These are phyloP conservation scores for Decorospora gaudefroyi DNA, from an alignment of 2,329 filamentous ascomycete genomes.

Conservation along the genomic window DNA sequence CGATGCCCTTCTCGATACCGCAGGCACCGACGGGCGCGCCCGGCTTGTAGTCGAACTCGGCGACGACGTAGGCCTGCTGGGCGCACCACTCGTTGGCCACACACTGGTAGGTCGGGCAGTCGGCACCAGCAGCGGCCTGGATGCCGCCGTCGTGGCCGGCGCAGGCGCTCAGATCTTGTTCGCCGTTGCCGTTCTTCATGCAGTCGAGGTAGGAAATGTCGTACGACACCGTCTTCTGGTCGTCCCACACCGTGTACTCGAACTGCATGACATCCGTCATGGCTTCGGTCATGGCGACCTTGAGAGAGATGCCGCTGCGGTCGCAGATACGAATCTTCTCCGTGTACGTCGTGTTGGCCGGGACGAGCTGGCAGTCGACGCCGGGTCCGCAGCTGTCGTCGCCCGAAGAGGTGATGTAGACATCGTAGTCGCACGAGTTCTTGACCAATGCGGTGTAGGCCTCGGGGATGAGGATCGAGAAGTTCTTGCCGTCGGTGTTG, in stretches of 20 bases:
- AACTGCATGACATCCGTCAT: conserved; percentile 19
- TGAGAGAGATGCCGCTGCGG: conserved; percentile 16
- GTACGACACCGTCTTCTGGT: conserved; percentile 14
- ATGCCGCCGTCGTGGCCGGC: conserved; percentile 22
- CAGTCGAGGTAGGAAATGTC: conserved; percentile 25
- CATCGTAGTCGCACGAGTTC: conserved; percentile 25
- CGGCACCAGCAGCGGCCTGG: conserved; percentile 14
- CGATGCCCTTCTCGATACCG: conserved; percentile 13
- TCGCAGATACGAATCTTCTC: conserved; percentile 13
- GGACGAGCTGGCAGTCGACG: conserved; percentile 1
- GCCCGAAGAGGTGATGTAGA: conserved; percentile 25
- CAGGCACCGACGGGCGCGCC: conserved; percentile 19
- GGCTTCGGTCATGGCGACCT: conserved; percentile 12
- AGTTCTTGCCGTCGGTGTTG: neutral
- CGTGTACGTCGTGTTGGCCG: conserved; percentile 10
- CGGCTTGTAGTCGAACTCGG: conserved; percentile 16
- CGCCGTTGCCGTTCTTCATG: conserved; percentile 11
- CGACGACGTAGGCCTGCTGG: conserved; percentile 14
- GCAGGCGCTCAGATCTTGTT: conserved; percentile 14
- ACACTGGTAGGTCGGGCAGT: conserved; percentile 12
- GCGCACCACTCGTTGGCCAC: conserved; percentile 12
- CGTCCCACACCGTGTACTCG: conserved; percentile 19
- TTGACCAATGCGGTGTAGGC: conserved; percentile 17
- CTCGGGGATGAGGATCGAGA: conserved; percentile 6
- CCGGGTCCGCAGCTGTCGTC: conserved; percentile 4